Evolutionary conservation across 805 yeast species (phyloP), one percentile per base, ranked within the genome.

Genomic region (Clavispora asparagi): DNA sequence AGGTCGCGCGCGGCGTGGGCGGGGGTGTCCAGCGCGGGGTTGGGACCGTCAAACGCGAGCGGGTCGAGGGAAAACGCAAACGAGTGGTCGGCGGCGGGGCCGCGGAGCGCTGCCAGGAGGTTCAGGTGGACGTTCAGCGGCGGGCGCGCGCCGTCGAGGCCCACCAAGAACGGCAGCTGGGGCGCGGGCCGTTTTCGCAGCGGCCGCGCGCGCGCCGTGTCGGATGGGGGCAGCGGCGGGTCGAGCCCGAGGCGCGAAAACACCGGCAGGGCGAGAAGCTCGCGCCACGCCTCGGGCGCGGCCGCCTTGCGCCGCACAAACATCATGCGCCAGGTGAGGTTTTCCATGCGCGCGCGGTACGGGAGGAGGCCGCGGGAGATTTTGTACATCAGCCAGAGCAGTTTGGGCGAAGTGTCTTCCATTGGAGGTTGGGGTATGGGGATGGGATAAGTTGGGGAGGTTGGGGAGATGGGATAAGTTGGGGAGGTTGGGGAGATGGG

Each of bases 301-400:
- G 36, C 52, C 50, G 42, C 44, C 28, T 17, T 29, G 29, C 31
- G 36, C 43, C 61, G 62, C 53, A 84, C 69, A 39, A 75, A 79
- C 91, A 89, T 84, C 80, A 89, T 76, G 48, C 97, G 70, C 96
- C 96, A 89, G 9, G 95, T 82, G 45, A 89, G 64, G 60, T 90
- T 90, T 58, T 86, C 88, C 82, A 90, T 85, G 42, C 97, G 70
- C 26, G 80, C 76, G 45, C 78, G 77, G 61, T 87, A 82, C 1
- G 96, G 95, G 36, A 90, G 66, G 11, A 83, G 74, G 10, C 87
- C 82, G 53, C 79, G 81, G 13, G 95, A 95, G 52, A 77, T 78
- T 43, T 84, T 73, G 64, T 90, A 90, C 83, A 90, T 78, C 58
- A 81, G 81, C 96, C 96, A 90, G 19, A 88, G 61, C 48, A 52